Evolutionary conservation across 768 basidiomycete genomes (phyloP).

Genomic region (Rhodotorula toruloides): DNA sequence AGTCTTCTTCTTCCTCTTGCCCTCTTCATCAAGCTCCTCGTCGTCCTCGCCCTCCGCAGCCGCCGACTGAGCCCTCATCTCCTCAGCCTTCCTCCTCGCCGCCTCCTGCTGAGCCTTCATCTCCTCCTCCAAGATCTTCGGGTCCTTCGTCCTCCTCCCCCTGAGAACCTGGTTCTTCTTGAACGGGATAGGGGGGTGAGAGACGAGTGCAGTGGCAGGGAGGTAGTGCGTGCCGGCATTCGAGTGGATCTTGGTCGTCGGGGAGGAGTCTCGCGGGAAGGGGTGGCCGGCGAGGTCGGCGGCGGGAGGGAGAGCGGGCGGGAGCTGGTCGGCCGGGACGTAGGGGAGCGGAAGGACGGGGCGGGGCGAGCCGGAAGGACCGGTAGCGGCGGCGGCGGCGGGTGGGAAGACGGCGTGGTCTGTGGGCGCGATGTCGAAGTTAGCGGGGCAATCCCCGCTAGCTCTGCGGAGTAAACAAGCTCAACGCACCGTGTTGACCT

Average conservation of each 20-base stretch:
- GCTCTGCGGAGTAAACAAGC: too few species aligned
- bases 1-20: neutral
- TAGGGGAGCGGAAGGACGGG: neutral
- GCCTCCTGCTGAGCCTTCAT: neutral
- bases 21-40: too few species aligned
- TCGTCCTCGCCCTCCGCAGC: neutral
- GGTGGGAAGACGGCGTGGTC: too few species aligned
- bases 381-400: too few species aligned
- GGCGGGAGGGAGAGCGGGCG: neutral
- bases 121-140: neutral
- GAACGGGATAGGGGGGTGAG: constrained; percentile 26
- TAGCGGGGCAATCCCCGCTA: too few species aligned
- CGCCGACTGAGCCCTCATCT: neutral
- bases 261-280: neutral
- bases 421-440: too few species aligned
- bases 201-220: constrained; percentile 15
- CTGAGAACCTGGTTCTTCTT: constrained; percentile 26
- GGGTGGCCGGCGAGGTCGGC: neutral
- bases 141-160: constrained; percentile 3
- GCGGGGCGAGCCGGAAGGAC: too few species aligned
- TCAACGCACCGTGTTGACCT: neutral
- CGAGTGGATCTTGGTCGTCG: neutral
- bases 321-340: neutral
- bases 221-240: constrained; percentile 19
- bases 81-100: neutral